These are phyloP conservation scores for Clonostachys rhizophaga DNA, from an alignment of 2,329 filamentous ascomycete genomes.

Conservation along the genomic window DNA sequence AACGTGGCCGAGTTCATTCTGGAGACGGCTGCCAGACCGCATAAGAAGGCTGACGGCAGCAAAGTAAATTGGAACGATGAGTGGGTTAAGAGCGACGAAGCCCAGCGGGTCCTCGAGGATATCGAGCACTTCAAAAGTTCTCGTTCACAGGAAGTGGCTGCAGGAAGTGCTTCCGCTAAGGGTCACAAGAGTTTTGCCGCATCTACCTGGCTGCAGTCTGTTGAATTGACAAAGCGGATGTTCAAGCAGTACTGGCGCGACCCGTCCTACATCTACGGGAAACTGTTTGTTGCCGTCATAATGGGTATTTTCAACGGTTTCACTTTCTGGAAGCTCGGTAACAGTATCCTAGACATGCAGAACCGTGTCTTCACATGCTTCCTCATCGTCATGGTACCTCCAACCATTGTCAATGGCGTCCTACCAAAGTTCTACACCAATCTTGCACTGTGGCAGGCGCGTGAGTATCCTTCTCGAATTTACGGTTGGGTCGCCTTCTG, in stretches of 20 bases:
- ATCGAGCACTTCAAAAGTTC: constrained; percentile 54
- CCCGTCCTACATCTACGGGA: constrained; percentile 72
- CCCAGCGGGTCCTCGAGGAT: constrained; percentile 52
- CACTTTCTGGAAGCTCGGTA: constrained; percentile 68
- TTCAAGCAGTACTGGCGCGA: constrained; percentile 74
- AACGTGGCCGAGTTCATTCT: constrained; percentile 46
- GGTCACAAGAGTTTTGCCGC: constrained; percentile 50
- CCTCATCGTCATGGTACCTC: constrained; percentile 60
- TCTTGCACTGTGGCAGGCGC: constrained; percentile 66
- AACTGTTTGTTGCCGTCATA: constrained; percentile 67
- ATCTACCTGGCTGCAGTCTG: constrained; percentile 56
- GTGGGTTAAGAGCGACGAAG: constrained; percentile 63
- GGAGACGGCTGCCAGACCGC: constrained; percentile 32
- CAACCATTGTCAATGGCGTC: constrained; percentile 67
- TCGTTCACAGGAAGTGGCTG: constrained; percentile 5
- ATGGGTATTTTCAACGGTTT: constrained; percentile 76
- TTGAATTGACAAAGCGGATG: constrained; percentile 62
- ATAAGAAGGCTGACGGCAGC: constrained; percentile 23
- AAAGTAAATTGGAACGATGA: constrained; percentile 69
- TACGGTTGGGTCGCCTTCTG: constrained; percentile 76
- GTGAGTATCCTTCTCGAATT: constrained; percentile 69
- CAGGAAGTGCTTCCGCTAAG: background rate
- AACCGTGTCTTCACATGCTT: constrained; percentile 74
- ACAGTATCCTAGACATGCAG: constrained; percentile 65
- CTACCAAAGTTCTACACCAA: constrained; percentile 76